phyloP scores from a whole-genome alignment of 2,329 filamentous ascomycete species.

The Xylogone sp. region DNA sequence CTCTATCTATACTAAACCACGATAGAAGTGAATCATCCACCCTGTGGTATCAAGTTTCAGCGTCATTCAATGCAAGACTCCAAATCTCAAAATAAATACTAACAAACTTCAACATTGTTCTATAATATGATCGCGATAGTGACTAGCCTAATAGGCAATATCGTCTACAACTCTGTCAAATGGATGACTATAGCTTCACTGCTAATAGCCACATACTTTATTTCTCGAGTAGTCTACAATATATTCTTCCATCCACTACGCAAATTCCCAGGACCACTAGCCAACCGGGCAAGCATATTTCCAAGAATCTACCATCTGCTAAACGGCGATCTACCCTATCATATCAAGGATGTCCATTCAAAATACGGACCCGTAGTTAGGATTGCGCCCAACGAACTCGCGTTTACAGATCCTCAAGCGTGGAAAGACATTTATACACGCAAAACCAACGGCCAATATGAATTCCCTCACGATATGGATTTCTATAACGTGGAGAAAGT shows the following conservation, averaged over 20 bases:
- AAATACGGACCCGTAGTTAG: background rate
- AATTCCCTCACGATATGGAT: background rate
- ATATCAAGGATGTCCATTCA: slow-evolving; percentile 3
- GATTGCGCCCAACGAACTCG: background rate
- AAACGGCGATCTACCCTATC: slow-evolving; percentile 7
- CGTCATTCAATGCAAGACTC: too few species aligned
- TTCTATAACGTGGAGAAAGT: background rate
- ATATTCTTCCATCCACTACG: slow-evolving; percentile 10
- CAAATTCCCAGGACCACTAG: slow-evolving; percentile 11
- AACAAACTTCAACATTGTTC: too few species aligned
- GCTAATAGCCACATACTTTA: background rate
- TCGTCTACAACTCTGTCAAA: too few species aligned
- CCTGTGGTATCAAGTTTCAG: too few species aligned
- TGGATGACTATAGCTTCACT: background rate
- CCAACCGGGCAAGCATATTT: slow-evolving; percentile 9
- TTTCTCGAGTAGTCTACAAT: background rate
- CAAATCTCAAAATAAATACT: too few species aligned
- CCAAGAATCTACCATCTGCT: slow-evolving; percentile 6
- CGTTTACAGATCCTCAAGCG: background rate
- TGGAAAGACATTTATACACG: background rate
- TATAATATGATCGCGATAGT: too few species aligned
- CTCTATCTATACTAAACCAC: too few species aligned
- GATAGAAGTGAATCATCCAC: too few species aligned
- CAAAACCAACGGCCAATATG: background rate
- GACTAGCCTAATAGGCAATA: too few species aligned